These are phyloP conservation scores for Pyrenophora seminiperda DNA, from an alignment of 2,329 filamentous ascomycete genomes.

Conservation along the genomic window DNA sequence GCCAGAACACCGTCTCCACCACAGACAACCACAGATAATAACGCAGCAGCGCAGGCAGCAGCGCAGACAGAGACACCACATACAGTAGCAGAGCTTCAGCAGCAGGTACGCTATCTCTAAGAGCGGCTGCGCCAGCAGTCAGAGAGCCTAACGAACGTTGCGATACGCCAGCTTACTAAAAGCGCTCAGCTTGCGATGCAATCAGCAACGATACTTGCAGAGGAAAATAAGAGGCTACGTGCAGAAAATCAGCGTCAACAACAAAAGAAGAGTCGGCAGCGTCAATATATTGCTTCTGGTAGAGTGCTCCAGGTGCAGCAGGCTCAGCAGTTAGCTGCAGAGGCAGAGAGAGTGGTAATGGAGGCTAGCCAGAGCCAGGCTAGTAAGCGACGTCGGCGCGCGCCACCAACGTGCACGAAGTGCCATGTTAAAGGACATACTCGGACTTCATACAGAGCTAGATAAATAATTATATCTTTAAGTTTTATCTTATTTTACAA, in stretches of 20 bases:
- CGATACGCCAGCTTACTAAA: neutral
- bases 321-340: conserved; percentile 1
- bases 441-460: neutral
- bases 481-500: neutral
- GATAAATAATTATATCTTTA: neutral
- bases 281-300: conserved; percentile 9
- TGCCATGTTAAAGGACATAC: neutral
- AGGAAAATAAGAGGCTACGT: no score
- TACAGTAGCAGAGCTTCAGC: no score
- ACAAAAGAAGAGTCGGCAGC: conserved; percentile 1
- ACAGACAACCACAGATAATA: neutral
- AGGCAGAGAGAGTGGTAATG: conserved; percentile 1
- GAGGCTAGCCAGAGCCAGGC: neutral
- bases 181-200: neutral
- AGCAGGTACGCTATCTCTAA: no score
- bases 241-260: no score
- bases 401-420: no score
- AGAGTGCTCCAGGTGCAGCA: conserved; percentile 6
- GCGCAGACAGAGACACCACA: neutral
- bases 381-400: neutral
- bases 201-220: neutral
- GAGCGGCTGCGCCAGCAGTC: neutral
- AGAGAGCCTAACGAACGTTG: neutral
- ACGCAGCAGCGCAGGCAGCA: neutral
- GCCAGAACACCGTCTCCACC: neutral